Conservation (phyloP, 208 protist genomes). For the Trypanosoma congolense region DNA sequence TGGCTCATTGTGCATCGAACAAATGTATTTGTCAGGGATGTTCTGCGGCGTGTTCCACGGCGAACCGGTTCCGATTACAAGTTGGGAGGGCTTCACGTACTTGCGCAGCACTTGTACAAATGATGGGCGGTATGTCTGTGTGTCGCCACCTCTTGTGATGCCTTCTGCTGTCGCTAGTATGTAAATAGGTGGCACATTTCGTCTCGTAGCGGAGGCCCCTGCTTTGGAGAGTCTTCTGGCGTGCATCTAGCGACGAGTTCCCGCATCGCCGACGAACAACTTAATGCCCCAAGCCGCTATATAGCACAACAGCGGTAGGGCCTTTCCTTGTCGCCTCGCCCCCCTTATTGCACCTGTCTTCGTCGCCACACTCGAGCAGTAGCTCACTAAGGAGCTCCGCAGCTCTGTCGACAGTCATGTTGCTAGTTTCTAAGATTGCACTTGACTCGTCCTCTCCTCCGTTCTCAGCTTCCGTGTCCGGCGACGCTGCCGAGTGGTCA, state of each 20-base stretch:
- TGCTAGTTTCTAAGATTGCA: too few species aligned
- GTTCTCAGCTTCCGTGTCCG: neutral
- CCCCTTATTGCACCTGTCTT: neutral
- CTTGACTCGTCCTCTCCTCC: conserved; percentile 24
- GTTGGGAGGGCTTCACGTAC: conserved; percentile 33
- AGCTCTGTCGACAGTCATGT: conserved; percentile 33
- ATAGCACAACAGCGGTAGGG: conserved; percentile 51
- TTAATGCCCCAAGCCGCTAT: conserved; percentile 51
- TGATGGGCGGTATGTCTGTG: neutral
- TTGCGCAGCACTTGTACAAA: conserved; percentile 12
- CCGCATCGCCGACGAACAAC: conserved; percentile 43
- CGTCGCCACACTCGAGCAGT: conserved; percentile 10
- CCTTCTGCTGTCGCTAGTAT: conserved; percentile 56
- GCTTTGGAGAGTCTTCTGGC: neutral
- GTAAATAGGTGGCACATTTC: conserved; percentile 27
- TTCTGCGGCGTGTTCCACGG: conserved; percentile 76
- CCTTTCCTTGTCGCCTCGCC: conserved; percentile 6
- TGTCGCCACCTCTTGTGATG: conserved; percentile 15
- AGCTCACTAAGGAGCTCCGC: conserved; percentile 56
- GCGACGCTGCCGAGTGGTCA: neutral
- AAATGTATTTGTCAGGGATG: conserved; percentile 56
- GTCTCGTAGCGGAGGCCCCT: conserved; percentile 1
- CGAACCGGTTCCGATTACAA: conserved; percentile 57
- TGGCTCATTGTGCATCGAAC: conserved; percentile 73
- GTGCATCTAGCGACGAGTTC: conserved; percentile 26